These are phyloP conservation scores for Trametes meyenii DNA, from an alignment of 768 basidiomycete genomes.

Conservation along the genomic window DNA sequence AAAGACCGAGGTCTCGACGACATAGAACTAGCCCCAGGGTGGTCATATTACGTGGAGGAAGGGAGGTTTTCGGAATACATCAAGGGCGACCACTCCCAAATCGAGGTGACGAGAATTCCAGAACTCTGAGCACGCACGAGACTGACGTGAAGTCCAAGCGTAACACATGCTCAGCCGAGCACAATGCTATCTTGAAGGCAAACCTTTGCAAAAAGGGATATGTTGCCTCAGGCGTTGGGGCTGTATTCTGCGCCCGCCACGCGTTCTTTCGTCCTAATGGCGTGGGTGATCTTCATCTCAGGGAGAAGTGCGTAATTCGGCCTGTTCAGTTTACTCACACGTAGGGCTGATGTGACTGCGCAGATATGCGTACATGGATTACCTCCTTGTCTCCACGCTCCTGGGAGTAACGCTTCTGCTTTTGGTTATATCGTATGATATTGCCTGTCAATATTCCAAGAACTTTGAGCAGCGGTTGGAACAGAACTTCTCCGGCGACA, in stretches of 20 bases:
- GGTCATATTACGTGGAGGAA: conserved; percentile 33
- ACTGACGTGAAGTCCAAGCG: too few relatives aligned
- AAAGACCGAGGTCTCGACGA: conserved; percentile 16
- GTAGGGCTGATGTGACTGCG: neutral
- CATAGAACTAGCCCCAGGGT: conserved; percentile 21
- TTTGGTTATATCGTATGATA: conserved; percentile 27
- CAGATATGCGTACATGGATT: conserved; percentile 28
- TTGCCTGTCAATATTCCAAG: conserved; percentile 34
- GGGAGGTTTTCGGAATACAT: neutral
- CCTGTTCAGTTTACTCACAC: too few relatives aligned
- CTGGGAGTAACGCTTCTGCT: neutral
- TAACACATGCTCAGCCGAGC: conserved; percentile 1
- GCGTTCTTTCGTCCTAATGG: conserved; percentile 24
- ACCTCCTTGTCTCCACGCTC: conserved; percentile 18
- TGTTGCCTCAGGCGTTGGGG: conserved; percentile 25
- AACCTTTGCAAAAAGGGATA: conserved; percentile 6
- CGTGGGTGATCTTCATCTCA: conserved; percentile 30
- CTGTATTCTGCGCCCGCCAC: conserved; percentile 28
- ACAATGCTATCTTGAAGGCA: conserved; percentile 22
- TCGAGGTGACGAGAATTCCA: neutral
- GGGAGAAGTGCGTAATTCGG: conserved; percentile 30
- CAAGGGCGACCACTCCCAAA: neutral
- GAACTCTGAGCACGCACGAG: too few relatives aligned
- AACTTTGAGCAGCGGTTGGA: conserved; percentile 28
- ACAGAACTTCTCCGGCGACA: neutral